Evolutionary conservation across 164 flowering plant genomes (phyloP).

Genomic region (Magnolia changhungtana): DNA sequence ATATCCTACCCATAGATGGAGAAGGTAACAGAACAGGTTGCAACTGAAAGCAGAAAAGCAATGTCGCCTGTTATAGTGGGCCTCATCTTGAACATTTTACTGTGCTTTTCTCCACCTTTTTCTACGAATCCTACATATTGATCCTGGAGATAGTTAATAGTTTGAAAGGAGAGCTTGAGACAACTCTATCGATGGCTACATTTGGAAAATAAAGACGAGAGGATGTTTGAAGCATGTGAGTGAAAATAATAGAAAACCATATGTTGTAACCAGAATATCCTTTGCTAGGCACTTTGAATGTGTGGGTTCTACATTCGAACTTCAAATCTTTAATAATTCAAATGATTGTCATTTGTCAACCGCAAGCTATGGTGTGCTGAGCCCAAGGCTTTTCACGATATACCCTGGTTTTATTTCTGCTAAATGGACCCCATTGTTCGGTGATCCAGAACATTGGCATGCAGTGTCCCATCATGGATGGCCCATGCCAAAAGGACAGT

Average conservation of each 20-base stretch:
- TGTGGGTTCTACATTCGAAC: neutral
- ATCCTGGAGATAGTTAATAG: conserved; percentile 21
- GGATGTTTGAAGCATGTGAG: conserved; percentile 7
- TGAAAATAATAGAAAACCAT: conserved; percentile 4
- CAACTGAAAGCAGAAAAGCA: conserved; percentile 1
- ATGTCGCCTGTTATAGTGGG: conserved; percentile 2
- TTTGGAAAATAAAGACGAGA: conserved; percentile 10
- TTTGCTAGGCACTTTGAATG: conserved; percentile 2
- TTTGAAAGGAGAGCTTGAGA: conserved; percentile 9
- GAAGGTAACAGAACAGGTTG: neutral
- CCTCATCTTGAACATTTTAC: conserved; percentile 20
- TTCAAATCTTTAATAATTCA: neutral
- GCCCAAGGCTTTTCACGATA: no score
- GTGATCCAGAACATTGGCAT: no score
- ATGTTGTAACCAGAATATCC: conserved; percentile 1
- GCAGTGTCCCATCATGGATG: no score
- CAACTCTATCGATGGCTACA: conserved; percentile 1
- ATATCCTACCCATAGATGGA: neutral
- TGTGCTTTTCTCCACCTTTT: conserved; percentile 21
- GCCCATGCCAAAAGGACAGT: no score
- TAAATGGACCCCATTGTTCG: neutral
- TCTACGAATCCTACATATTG: conserved; percentile 22
- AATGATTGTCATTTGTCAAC: neutral
- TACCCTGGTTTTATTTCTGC: neutral
- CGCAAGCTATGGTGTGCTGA: neutral